phyloP scores from a whole-genome alignment of 768 basidiomycete species.

The Agaricus subrufescens region DNA sequence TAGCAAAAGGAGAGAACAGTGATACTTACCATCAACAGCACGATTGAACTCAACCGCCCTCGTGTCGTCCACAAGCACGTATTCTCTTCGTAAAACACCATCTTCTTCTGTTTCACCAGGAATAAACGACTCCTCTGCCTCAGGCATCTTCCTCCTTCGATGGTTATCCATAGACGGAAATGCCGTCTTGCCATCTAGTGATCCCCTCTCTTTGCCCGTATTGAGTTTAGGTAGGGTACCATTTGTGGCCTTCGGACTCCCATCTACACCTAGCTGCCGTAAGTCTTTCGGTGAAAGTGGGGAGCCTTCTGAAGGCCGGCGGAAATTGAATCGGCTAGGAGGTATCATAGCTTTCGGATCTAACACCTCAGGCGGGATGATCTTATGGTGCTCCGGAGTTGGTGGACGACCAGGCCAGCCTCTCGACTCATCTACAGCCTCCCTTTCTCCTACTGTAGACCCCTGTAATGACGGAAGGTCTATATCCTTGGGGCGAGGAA shows the following conservation, averaged over 20 bases:
- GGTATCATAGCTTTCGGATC: constrained; percentile 80
- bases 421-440: constrained; percentile 25
- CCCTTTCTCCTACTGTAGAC: constrained; percentile 10
- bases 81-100: constrained; percentile 76
- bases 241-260: constrained; percentile 17
- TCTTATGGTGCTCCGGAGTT: constrained; percentile 68
- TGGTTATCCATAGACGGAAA: constrained; percentile 13
- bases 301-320: constrained; percentile 27
- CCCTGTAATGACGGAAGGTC: constrained; percentile 18
- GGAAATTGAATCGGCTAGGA: constrained; percentile 76
- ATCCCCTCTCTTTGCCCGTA: neutral
- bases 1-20: neutral
- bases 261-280: constrained; percentile 16
- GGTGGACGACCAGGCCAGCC: constrained; percentile 32
- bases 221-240: constrained; percentile 15
- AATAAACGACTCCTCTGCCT: constrained; percentile 62
- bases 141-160: constrained; percentile 29
- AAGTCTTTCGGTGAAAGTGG: neutral
- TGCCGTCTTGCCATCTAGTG: neutral
- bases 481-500: constrained; percentile 49
- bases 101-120: constrained; percentile 86
- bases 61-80: constrained; percentile 90
- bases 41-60: constrained; percentile 89
- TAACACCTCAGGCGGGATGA: constrained; percentile 76
- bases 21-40: constrained; percentile 76